A percentile compares a stretch with the other conserved stretches of the same genome.
phyloP scores from a whole-genome alignment of 2,329 filamentous ascomycete genomes.

The Alternaria ethzedia region DNA sequence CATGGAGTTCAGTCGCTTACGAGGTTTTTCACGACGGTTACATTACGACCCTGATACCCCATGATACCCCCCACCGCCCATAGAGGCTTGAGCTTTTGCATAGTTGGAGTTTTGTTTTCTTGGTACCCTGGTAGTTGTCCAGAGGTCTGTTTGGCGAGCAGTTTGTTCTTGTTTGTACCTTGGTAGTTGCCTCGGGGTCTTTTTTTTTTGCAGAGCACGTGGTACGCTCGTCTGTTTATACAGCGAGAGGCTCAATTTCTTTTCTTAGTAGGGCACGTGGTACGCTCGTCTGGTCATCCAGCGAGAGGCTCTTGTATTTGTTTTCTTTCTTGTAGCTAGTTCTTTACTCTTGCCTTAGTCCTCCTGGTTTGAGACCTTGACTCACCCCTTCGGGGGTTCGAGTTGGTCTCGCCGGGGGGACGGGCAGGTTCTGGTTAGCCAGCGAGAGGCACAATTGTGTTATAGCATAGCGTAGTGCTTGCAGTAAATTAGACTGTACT shows the following conservation, averaged over 20 bases:
- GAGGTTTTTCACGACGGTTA: constrained; percentile 14
- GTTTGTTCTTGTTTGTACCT: background rate
- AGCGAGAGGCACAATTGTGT: background rate
- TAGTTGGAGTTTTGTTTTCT: background rate
- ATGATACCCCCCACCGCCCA: constrained; percentile 10
- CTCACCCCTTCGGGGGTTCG: background rate
- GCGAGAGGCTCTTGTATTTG: background rate
- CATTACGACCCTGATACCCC: constrained; percentile 21
- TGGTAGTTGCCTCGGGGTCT: background rate
- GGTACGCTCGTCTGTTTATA: background rate
- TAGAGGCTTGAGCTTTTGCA: constrained; percentile 13
- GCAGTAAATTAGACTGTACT: background rate
- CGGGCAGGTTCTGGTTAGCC: background rate
- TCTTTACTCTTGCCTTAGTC: background rate
- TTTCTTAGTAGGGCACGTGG: background rate
- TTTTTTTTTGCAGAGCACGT: background rate
- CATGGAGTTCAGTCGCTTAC: constrained; percentile 18
- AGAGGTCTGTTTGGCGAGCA: background rate
- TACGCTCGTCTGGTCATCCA: background rate
- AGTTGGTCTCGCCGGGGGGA: background rate
- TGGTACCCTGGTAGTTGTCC: background rate
- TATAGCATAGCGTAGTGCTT: background rate
- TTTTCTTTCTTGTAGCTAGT: background rate
- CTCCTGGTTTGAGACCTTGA: background rate
- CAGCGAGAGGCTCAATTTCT: background rate